Evolutionary conservation across 495 filamentous ascomycete genomes (phyloP).

Genomic region (Poronia punctata): DNA sequence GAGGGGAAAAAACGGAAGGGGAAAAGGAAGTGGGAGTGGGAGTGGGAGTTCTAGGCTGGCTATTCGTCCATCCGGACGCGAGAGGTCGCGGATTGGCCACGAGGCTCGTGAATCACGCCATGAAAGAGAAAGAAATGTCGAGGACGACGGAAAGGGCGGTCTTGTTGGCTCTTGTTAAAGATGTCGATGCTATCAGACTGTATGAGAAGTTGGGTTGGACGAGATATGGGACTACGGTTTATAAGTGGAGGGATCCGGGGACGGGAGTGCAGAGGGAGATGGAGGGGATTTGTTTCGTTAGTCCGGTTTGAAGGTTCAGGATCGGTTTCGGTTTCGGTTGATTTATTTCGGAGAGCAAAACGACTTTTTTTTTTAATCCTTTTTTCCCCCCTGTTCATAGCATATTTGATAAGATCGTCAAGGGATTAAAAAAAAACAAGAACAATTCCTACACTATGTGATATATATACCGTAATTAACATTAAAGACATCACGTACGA

Average conservation of each 20-base stretch:
- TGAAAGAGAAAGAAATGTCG: constrained; percentile 9
- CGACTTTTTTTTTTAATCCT: background rate
- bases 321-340: background rate
- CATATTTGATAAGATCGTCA: too few relatives aligned
- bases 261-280: constrained; percentile 13
- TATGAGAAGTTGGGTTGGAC: constrained; percentile 14
- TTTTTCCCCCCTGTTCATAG: too few relatives aligned
- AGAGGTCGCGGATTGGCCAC: constrained; percentile 8
- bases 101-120: constrained; percentile 7
- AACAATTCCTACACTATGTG: too few relatives aligned
- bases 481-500: too few relatives aligned
- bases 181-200: constrained; percentile 13
- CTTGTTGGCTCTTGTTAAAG: constrained; percentile 13
- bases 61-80: constrained; percentile 13
- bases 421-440: too few relatives aligned
- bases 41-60: too few relatives aligned
- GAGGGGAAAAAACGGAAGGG: too few relatives aligned
- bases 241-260: constrained; percentile 7
- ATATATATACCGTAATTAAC: too few relatives aligned
- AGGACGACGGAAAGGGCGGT: constrained; percentile 2
- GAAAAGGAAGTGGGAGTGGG: too few relatives aligned
- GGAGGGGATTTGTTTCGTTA: constrained; percentile 11
- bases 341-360: background rate
- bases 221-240: constrained; percentile 8
- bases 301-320: background rate